Evolutionary conservation across 108 stramenopile genomes (phyloP).

Genomic region (Cafeteria roenbergensis): DNA sequence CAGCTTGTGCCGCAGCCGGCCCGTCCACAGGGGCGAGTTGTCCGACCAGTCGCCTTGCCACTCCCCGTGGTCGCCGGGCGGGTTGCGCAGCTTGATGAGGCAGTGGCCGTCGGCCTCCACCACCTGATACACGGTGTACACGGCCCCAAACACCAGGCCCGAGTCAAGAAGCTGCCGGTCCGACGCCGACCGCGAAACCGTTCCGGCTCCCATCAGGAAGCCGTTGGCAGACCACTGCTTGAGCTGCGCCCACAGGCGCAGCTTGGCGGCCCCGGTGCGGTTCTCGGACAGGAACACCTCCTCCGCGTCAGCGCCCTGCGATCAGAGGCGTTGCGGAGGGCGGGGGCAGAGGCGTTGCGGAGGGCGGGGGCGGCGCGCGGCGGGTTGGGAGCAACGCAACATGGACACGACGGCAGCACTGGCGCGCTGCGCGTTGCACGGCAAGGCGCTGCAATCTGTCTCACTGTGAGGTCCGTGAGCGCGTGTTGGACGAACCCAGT

Average conservation of each 20-base stretch:
- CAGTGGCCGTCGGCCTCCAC: slow-evolving; percentile 3
- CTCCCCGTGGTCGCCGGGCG: slow-evolving; percentile 20
- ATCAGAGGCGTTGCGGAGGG: too few relatives aligned
- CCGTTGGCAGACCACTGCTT: slow-evolving; percentile 3
- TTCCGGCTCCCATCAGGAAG: slow-evolving; percentile 13
- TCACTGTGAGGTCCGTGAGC: slow-evolving; percentile 33
- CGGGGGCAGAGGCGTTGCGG: too few relatives aligned
- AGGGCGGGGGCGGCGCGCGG: too few relatives aligned
- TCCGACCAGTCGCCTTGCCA: slow-evolving; percentile 39
- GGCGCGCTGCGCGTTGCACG: too few relatives aligned
- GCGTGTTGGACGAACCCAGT: slow-evolving; percentile 27
- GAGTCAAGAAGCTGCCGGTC: slow-evolving; percentile 3
- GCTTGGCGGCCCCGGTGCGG: background rate
- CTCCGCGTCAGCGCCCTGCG: slow-evolving; percentile 2
- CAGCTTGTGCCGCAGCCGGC: slow-evolving; percentile 14
- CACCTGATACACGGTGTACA: slow-evolving; percentile 24
- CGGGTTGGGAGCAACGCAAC: too few relatives aligned
- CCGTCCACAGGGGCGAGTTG: slow-evolving; percentile 24
- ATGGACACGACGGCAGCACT: too few relatives aligned
- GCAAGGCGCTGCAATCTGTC: too few relatives aligned
- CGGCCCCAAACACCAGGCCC: slow-evolving; percentile 22
- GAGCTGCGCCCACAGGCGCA: slow-evolving; percentile 8
- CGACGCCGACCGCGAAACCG: background rate
- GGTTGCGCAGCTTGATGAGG: slow-evolving; percentile 30
- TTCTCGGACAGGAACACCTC: slow-evolving; percentile 9